Evolutionary conservation across 2,329 filamentous ascomycete genomes (phyloP), one percentile per base, ranked within the genome.

Genomic region (Fusarium sp.): DNA sequence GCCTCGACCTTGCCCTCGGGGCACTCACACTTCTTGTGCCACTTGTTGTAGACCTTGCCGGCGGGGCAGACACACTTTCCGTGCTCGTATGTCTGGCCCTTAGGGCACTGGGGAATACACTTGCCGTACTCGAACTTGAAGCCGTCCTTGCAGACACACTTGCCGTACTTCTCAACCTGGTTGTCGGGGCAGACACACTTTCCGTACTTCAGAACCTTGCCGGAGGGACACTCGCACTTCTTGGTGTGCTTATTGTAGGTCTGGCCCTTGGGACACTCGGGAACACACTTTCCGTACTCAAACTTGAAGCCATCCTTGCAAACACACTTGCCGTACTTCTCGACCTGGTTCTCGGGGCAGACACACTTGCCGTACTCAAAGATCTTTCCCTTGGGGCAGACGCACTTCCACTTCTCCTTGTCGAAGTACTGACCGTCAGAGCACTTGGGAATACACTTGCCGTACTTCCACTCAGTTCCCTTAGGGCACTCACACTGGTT

Each of bases 341-440:
- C 45, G 3, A 38, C 46, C 23, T 49, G 60, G 29, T 58, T 52
- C 21, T 51, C 31, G n/a, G 65, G 65, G 55, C 65, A 68, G 21
- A 44, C 44, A 39, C 66, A 69, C 51, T 69, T 69, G 39, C 54
- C 54, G 16, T 69, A 68, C 64, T 60, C 39, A 18, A 58, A 58
- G 33, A 45, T 23, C 54, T 69, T 71, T 21, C 72, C 72, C 23
- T 61, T 66, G 21, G 70, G 63, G 67, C 72, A 73, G 5, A 56
- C 51, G 16, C 72, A 73, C 49, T 65, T 55, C 31, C 52, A 21
- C 7, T 21, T 3, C 4, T 55, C 19, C 44, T 65, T 59, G 27
- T 70, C 35, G 29, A 46, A 69, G 33, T 33, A 41, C 21, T 69
- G 67, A 15, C 65, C 67, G 19, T 46, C 3, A 3, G 35, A 10